A percentile compares a stretch with the other conserved stretches of the same genome.
Conservation (phyloP, 129 eudicot species). For the Flaveria ramosissima region DNA sequence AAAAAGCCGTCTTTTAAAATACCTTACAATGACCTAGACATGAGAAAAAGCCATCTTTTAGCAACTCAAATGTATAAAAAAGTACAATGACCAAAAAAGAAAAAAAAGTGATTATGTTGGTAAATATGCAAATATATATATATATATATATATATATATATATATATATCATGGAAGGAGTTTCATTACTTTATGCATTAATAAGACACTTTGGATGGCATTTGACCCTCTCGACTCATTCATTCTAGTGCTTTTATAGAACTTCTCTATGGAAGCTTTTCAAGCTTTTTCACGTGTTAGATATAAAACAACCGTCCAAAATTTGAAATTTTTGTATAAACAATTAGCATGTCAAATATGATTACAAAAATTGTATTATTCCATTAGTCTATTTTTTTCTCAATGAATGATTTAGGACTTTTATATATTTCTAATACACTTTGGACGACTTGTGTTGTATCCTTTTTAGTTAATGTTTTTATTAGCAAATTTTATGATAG, state of each 20-base stretch:
- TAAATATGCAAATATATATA: neutral
- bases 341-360: neutral
- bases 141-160: too few relatives aligned
- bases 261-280: neutral
- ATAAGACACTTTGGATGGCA: neutral
- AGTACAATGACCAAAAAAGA: neutral
- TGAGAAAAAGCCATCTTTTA: neutral
- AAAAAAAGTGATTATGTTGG: neutral
- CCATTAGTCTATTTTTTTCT: neutral
- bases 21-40: neutral
- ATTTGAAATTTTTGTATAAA: neutral
- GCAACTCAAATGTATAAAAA: neutral
- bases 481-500: neutral
- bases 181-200: neutral
- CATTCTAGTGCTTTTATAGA: neutral
- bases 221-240: neutral
- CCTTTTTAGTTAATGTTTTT: neutral
- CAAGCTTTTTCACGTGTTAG: neutral
- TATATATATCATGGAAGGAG: neutral
- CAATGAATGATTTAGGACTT: constrained; percentile 7
- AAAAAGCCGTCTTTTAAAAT: neutral
- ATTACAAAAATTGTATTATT: neutral
- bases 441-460: neutral
- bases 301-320: neutral
- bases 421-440: neutral